Percentiles rank a stretch among this genome's conserved stretches.
These are phyloP conservation scores for Bolboschoenus planiculmis DNA, from an alignment of 176 grass and related monocot genomes.

Conservation along the genomic window DNA sequence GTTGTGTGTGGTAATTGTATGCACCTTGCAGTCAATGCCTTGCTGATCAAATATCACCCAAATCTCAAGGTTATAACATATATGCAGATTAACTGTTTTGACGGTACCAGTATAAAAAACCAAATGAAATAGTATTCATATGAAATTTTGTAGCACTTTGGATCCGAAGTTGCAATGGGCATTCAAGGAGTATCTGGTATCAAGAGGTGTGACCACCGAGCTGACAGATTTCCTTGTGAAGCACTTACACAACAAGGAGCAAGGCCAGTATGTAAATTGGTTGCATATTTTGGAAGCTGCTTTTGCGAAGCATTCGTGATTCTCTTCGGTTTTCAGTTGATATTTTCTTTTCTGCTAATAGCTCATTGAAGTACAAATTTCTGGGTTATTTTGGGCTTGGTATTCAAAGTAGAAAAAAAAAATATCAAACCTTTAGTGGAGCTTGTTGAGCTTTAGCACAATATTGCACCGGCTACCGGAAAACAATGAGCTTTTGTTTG, in stretches of 20 bases:
- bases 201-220: slow-evolving; percentile 43
- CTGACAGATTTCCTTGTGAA: slow-evolving; percentile 34
- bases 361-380: not conserved
- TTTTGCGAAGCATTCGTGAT: slow-evolving; percentile 28
- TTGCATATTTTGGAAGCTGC: slow-evolving; percentile 31
- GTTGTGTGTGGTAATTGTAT: not conserved
- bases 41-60: not conserved
- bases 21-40: not conserved
- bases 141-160: slow-evolving; percentile 40
- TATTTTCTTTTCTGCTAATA: not conserved
- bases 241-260: slow-evolving; percentile 58
- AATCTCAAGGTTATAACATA: not conserved
- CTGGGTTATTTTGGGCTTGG: not conserved
- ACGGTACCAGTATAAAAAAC: not conserved
- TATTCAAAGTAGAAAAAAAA: not conserved
- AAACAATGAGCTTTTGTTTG: not conserved
- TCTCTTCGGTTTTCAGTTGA: not conserved
- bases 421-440: not conserved
- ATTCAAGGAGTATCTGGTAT: slow-evolving; percentile 39
- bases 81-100: not conserved
- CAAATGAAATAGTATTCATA: not conserved
- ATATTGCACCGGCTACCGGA: not conserved
- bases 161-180: slow-evolving; percentile 40
- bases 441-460: not conserved
- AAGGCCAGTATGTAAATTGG: slow-evolving; percentile 50